Evolutionary conservation across 225 moss, liverwort and hornwort species (phyloP).

Genomic region (Bryoerythrophyllum caledonicum): DNA sequence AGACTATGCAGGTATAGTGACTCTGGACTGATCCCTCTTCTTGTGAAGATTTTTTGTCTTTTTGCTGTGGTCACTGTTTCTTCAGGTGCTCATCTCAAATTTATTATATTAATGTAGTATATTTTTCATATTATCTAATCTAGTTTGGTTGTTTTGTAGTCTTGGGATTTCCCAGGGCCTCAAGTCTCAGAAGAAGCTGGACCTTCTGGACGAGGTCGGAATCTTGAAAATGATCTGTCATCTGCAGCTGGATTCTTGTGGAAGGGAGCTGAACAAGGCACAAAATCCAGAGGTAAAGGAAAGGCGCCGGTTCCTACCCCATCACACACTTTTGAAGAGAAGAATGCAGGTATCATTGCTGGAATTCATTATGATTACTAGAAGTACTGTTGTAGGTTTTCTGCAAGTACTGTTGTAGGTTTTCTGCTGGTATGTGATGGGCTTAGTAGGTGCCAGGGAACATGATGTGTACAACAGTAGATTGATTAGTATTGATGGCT

Average conservation of each 20-base stretch:
- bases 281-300: slow-evolving; percentile 67
- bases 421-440: neutral
- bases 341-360: slow-evolving; percentile 34
- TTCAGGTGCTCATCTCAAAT: neutral
- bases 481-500: neutral
- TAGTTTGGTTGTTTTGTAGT: slow-evolving; percentile 36
- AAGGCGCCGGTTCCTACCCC: slow-evolving; percentile 47
- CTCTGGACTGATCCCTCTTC: neutral
- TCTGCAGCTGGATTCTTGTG: slow-evolving; percentile 45
- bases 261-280: slow-evolving; percentile 51
- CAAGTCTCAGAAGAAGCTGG: slow-evolving; percentile 66
- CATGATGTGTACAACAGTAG: neutral
- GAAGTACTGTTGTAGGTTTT: neutral
- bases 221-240: slow-evolving; percentile 53
- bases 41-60: neutral
- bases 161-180: slow-evolving; percentile 53
- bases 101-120: neutral
- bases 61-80: slow-evolving; percentile 2
- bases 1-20: slow-evolving; percentile 70
- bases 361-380: neutral
- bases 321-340: slow-evolving; percentile 40
- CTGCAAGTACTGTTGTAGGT: neutral
- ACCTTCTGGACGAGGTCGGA: slow-evolving; percentile 75
- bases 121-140: slow-evolving; percentile 11
- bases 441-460: neutral